Base-by-base conservation (phyloP, 148 eudicot genomes). In the Silene conica region DNA sequence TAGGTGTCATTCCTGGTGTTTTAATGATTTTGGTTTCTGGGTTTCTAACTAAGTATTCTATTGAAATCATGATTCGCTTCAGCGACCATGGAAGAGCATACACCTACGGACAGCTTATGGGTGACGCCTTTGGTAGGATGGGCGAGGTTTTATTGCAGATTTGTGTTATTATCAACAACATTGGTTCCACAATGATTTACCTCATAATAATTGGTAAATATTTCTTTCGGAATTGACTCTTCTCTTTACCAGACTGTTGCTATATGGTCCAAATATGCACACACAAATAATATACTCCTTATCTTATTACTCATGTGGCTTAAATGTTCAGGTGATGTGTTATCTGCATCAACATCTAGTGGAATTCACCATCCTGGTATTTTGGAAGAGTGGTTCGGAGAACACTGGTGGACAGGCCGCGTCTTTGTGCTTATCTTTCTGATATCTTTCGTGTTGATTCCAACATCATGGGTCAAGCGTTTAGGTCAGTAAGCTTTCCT, bases 341-440 rank as follows among this genome's bases (percentile, higher is more conserved):
- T 90, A 58, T 85, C 96, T 73, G 90, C 89, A 77, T 87, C 96
- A 74, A 74, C 88, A 22, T 84, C 90, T 52, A 77, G 63, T 63
- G 90, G 89, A 71, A 65, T 82, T 71, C 92, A 87, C 76, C 92
- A 90, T 74, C 78, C 85, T n/a, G 96, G 93, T n/a, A 84, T 91
- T 8, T 43, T 92, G 18, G 90, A 89, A 79, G 87, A 82, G 52
- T 85, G 83, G 87, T 88, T 87, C 63, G 90, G 90, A 58, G 78
- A 63, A 50, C 83, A 75, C n/a, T 86, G 92, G 92, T 91, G 93
- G 94, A 87, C 78, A 76, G 84, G 85, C 13, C 86, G 93, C 25
- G 71, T 80, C 59, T 81, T 85, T 67, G 83, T 86, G 63, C 88
- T 91, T 55, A 80, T 88, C 21, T 68, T 86, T 50, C 83, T 86